Evolutionary conservation across 2,329 filamentous ascomycete genomes (phyloP).

Genomic region (Apiospora phragmitis): DNA sequence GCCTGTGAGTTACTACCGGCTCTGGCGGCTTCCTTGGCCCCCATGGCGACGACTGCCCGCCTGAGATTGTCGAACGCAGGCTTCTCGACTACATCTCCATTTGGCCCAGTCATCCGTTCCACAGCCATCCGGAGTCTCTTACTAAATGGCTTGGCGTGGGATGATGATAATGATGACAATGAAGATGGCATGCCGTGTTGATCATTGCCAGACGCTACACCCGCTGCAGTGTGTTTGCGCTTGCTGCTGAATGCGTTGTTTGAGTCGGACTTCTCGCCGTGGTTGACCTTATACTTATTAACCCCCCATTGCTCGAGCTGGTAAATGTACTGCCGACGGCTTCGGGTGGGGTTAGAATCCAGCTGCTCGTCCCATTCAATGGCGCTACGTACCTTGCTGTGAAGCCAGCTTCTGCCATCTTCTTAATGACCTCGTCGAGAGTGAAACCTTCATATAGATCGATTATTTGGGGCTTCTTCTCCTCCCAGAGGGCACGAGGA

Average conservation of each 20-base stretch:
- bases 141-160: neutral
- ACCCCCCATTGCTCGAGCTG: neutral
- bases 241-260: neutral
- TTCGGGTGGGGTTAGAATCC: neutral
- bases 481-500: neutral
- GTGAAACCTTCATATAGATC: neutral
- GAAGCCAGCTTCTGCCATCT: neutral
- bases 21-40: neutral
- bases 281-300: neutral
- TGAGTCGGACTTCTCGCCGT: neutral
- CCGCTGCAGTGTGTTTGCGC: neutral
- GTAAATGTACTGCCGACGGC: neutral
- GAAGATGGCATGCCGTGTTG: neutral
- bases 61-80: neutral
- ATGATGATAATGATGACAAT: neutral
- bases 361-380: too few species aligned
- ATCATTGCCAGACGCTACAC: too few species aligned
- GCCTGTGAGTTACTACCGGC: neutral
- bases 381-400: neutral
- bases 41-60: neutral
- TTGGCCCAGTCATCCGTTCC: neutral
- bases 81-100: neutral
- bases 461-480: neutral
- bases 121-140: neutral
- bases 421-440: neutral